phyloP scores from a whole-genome alignment of 75 land plant genomes.

The Ceratopteris richardii region DNA sequence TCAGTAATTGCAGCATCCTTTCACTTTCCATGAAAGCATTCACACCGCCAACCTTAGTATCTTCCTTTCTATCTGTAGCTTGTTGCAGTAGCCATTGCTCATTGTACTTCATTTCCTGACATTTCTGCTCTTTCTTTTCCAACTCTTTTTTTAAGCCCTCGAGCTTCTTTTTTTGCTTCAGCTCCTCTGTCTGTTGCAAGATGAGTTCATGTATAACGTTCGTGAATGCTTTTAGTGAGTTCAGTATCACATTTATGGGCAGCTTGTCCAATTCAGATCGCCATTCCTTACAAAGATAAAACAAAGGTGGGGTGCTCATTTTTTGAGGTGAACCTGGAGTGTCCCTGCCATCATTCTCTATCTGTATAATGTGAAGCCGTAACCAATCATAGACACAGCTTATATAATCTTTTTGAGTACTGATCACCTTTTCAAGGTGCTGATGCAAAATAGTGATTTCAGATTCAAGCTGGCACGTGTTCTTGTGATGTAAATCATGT shows the following conservation, averaged over 20 bases:
- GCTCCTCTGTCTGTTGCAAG: constrained; percentile 64
- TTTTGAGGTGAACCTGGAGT: constrained; percentile 5
- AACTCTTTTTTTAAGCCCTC: constrained; percentile 54
- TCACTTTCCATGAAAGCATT: constrained; percentile 20
- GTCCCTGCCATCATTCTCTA: constrained; percentile 20
- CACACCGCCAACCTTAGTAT: neutral
- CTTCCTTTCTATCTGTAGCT: neutral
- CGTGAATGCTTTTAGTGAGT: constrained; percentile 68
- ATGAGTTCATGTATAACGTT: constrained; percentile 55
- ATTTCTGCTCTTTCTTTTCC: constrained; percentile 42
- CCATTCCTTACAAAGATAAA: constrained; percentile 70
- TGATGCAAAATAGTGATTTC: constrained; percentile 60
- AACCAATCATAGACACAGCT: constrained; percentile 68
- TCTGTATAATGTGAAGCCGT: constrained; percentile 60
- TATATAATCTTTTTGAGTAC: constrained; percentile 69
- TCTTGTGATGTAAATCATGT: constrained; percentile 58
- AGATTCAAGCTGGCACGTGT: constrained; percentile 64
- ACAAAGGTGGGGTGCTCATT: constrained; percentile 40
- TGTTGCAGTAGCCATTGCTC: neutral
- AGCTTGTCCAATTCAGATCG: constrained; percentile 50
- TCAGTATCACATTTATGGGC: constrained; percentile 82
- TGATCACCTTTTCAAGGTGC: constrained; percentile 48
- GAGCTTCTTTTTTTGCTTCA: constrained; percentile 54
- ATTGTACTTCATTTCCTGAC: constrained; percentile 30
- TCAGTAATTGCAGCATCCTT: constrained; percentile 37